Evolutionary conservation across 129 eudicot genomes (phyloP), one percentile per base, ranked within the genome.

Genomic region (Calendula officinalis): DNA sequence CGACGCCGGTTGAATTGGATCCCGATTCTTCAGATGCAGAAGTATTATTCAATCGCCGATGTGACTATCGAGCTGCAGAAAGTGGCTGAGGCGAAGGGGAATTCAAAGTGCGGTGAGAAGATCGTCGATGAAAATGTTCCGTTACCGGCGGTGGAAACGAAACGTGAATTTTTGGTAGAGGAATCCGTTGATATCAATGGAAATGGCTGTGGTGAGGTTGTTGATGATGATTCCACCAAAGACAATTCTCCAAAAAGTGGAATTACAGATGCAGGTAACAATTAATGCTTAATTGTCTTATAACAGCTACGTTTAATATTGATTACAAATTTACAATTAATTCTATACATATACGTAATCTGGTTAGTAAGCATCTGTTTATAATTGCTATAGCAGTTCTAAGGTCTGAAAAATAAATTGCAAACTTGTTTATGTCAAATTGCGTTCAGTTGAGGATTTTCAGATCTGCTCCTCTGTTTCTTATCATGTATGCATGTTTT

Each of bases 21-120:
- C 78, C 97, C 95, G 67, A 81, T 89, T 39, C 74, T 94, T 6
- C 97, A 94, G 95, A 88, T 88, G 99, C 99, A 94, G 81, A 83
- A 83, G 81, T 94, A 77, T 57, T 94, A 61, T 69, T 81, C 99
- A 3, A 94, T 94, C 43, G 83, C 92, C 2, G 99, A 94, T 61
- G 95, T 94, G 15, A 60, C 83, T 4, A 51, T 45, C 4, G 97
- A 88, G 87, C 88, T 94, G 0, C 66, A 78, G 42, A 76, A 67
- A 27, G 96, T 78, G 1, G 84, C 82, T 3, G 86, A 50, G 13
- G 80, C 8, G 58, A 64, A 64, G 51, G 57, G 57, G 45, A 72
- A 33, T 54, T 4, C 9, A 62, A 34, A 8, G 12, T 62, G 61
- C 5, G 75, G 0, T 54, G 42, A 15, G 70, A 67, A 66, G 69